phyloP scores from a whole-genome alignment of 768 basidiomycete species.

The Podaxis sp. region DNA sequence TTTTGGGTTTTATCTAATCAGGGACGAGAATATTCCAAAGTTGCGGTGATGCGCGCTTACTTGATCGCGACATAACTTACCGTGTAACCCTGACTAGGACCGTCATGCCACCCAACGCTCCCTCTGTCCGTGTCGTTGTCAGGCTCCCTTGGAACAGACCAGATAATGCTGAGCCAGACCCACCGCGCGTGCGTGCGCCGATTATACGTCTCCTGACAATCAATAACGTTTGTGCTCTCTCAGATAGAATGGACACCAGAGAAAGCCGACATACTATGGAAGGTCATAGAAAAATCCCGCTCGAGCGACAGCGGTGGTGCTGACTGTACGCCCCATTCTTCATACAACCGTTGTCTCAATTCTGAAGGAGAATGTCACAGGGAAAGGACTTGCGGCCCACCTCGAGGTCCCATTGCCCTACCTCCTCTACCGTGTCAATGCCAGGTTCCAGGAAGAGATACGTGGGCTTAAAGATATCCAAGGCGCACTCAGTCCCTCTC shows the following conservation, averaged over 20 bases:
- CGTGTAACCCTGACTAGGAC: constrained; percentile 2
- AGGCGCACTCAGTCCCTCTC: constrained; percentile 53
- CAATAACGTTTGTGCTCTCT: constrained; percentile 2
- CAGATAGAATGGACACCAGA: constrained; percentile 86
- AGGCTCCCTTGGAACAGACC: constrained; percentile 78
- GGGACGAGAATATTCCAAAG: not conserved
- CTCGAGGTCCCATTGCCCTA: constrained; percentile 82
- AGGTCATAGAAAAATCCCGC: constrained; percentile 78
- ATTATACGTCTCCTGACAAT: not conserved
- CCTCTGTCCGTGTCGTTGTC: constrained; percentile 67
- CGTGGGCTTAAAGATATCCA: constrained; percentile 73
- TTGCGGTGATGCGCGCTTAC: not conserved
- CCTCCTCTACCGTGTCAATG: constrained; percentile 80
- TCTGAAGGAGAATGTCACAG: constrained; percentile 33
- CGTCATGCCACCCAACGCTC: constrained; percentile 12
- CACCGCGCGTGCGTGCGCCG: constrained; percentile 55
- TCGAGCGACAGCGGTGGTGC: constrained; percentile 69
- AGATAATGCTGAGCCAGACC: constrained; percentile 63
- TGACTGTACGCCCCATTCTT: constrained; percentile 59
- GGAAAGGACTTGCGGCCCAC: constrained; percentile 81
- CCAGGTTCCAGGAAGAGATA: constrained; percentile 82
- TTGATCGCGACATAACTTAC: not conserved
- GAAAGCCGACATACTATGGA: constrained; percentile 85
- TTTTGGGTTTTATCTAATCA: constrained; percentile 19
- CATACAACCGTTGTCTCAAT: not conserved